Conservation (phyloP, 2,329 filamentous ascomycete genomes). For the Botrytis squamosa region DNA sequence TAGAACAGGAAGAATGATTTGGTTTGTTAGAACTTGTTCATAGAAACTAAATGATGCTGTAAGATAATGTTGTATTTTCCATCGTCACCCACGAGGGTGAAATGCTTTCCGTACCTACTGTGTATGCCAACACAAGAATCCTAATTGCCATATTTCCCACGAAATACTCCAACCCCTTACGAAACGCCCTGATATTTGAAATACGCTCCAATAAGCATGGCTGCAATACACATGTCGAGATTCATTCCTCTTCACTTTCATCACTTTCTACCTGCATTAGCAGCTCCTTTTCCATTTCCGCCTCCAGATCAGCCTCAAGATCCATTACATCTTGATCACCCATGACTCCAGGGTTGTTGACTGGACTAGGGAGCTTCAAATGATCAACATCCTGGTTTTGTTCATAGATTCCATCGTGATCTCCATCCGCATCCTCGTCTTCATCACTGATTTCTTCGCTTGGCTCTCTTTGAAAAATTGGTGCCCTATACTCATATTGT, state of each 20-base stretch:
- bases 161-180: background rate
- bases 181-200: background rate
- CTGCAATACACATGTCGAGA: background rate
- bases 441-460: slow-evolving; percentile 46
- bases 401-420: slow-evolving; percentile 45
- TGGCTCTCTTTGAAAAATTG: slow-evolving; percentile 32
- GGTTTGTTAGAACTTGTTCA: background rate
- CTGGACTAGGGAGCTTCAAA: slow-evolving; percentile 55
- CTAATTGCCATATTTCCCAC: background rate
- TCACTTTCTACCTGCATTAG: slow-evolving; percentile 24
- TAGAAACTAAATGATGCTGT: background rate
- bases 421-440: slow-evolving; percentile 48
- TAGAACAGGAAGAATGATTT: too few species aligned
- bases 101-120: background rate
- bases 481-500: slow-evolving; percentile 32
- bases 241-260: slow-evolving; percentile 41
- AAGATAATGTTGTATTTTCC: background rate
- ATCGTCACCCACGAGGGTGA: background rate
- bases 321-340: slow-evolving; percentile 38
- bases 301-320: slow-evolving; percentile 37
- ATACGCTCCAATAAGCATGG: background rate
- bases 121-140: slow-evolving; percentile 8
- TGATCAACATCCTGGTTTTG: slow-evolving; percentile 41
- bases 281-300: slow-evolving; percentile 22
- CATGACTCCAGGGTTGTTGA: slow-evolving; percentile 41